Conservation (phyloP, 441 rosid species). For the Viola pubescens region DNA sequence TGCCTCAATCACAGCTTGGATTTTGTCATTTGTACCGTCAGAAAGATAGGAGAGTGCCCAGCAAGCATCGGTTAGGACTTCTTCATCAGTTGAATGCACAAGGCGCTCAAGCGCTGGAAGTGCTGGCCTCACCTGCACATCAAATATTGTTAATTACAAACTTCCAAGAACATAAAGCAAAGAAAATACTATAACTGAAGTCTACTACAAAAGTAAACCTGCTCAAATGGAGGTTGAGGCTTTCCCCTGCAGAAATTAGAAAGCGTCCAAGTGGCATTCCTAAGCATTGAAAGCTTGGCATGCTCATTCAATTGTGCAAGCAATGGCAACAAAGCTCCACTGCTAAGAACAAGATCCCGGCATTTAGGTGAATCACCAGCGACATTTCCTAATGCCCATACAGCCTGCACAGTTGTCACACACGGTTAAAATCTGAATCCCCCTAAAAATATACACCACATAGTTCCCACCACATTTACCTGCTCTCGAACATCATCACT, state of each 20-base stretch:
- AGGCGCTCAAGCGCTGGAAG: slow-evolving; percentile 58
- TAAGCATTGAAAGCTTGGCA: slow-evolving; percentile 68
- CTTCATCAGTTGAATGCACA: slow-evolving; percentile 62
- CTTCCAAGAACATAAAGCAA: background rate
- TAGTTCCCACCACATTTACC: slow-evolving; percentile 25
- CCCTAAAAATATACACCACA: background rate
- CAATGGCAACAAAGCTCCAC: slow-evolving; percentile 53
- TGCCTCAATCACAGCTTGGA: slow-evolving; percentile 62
- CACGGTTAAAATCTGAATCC: background rate
- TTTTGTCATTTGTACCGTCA: slow-evolving; percentile 79
- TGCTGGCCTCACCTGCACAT: slow-evolving; percentile 57
- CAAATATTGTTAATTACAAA: background rate
- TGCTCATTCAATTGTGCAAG: slow-evolving; percentile 57
- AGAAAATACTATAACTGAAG: background rate
- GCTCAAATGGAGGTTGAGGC: slow-evolving; percentile 70
- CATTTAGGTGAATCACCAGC: slow-evolving; percentile 81
- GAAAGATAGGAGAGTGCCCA: slow-evolving; percentile 84
- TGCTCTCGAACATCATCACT: slow-evolving; percentile 80
- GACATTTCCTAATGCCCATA: slow-evolving; percentile 81
- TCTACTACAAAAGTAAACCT: slow-evolving; percentile 26
- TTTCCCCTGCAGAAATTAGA: slow-evolving; percentile 78
- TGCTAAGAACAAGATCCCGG: slow-evolving; percentile 65
- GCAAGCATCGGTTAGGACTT: slow-evolving; percentile 71
- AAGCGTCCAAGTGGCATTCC: slow-evolving; percentile 86
- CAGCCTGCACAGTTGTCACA: slow-evolving; percentile 38